Conservation (phyloP, 352 stramenopile genomes). For the Phytophthora citricola region DNA sequence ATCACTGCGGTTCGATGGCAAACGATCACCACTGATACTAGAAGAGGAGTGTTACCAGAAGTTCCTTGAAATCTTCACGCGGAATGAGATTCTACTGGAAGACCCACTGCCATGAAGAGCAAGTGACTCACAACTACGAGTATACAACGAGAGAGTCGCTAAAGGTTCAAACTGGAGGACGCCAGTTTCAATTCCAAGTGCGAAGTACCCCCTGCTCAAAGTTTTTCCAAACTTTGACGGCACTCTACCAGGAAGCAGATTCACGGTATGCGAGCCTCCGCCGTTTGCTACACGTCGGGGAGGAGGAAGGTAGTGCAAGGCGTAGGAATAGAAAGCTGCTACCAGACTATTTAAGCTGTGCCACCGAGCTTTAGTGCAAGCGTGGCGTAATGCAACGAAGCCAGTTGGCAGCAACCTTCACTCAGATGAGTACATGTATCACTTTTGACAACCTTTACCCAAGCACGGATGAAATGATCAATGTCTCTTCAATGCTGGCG, state of each 20-base stretch:
- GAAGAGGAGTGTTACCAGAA: slow-evolving; percentile 55
- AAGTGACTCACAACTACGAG: neutral
- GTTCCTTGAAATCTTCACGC: slow-evolving; percentile 57
- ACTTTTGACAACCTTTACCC: too few species aligned
- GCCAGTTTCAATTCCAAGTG: neutral
- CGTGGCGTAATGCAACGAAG: slow-evolving; percentile 23
- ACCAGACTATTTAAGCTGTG: slow-evolving; percentile 35
- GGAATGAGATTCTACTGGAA: slow-evolving; percentile 32
- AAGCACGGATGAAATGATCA: too few species aligned
- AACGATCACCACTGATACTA: slow-evolving; percentile 37
- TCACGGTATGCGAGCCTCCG: neutral
- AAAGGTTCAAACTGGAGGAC: neutral
- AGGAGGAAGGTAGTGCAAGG: slow-evolving; percentile 5
- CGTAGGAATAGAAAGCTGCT: slow-evolving; percentile 17
- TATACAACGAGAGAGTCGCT: neutral
- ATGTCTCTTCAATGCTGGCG: too few species aligned
- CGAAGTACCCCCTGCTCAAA: too few species aligned
- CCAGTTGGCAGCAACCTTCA: slow-evolving; percentile 6
- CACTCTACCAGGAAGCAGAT: too few species aligned
- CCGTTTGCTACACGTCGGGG: neutral
- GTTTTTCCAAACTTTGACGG: too few species aligned
- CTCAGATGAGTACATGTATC: too few species aligned
- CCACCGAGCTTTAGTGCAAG: neutral
- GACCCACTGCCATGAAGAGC: slow-evolving; percentile 20
- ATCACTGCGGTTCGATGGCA: slow-evolving; percentile 57